Percentiles rank a stretch among this genome's conserved stretches.
Conservation (phyloP, 768 basidiomycete species). For the Serendipita indica region DNA sequence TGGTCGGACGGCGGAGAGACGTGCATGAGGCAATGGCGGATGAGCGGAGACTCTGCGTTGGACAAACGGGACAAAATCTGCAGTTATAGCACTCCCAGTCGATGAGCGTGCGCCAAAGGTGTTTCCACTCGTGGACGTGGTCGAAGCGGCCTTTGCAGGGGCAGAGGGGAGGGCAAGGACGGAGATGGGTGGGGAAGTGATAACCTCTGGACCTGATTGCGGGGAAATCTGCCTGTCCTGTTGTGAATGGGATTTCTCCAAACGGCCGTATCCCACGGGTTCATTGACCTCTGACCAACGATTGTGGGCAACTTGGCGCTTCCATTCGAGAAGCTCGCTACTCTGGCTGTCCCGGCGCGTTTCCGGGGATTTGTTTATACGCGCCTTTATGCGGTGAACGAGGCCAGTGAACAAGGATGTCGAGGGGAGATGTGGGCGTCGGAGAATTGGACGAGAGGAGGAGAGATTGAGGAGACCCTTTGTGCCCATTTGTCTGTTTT, state of each 20-base stretch:
- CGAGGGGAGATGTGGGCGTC: neutral
- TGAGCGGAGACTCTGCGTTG: neutral
- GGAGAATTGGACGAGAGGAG: neutral
- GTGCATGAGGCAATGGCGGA: neutral
- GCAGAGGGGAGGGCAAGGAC: neutral
- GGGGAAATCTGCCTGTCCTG: neutral
- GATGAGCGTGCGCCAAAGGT: neutral
- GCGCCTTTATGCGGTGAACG: neutral
- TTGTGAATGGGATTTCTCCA: neutral
- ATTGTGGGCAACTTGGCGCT: neutral
- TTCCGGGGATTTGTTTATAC: neutral
- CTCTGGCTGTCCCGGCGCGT: neutral
- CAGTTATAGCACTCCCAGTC: neutral
- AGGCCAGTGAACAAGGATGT: neutral
- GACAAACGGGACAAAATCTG: neutral
- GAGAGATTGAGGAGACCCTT: neutral
- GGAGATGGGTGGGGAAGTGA: neutral
- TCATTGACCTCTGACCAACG: neutral
- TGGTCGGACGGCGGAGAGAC: constrained; percentile 1
- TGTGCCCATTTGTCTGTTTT: neutral
- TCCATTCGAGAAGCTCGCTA: constrained; percentile 5
- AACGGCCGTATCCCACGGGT: neutral
- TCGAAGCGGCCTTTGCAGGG: neutral
- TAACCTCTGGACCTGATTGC: neutral
- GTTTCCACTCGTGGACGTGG: neutral